These are phyloP conservation scores for Pilobolus umbonatus DNA, from an alignment of 192 early-diverging fungal genomes.

Conservation along the genomic window DNA sequence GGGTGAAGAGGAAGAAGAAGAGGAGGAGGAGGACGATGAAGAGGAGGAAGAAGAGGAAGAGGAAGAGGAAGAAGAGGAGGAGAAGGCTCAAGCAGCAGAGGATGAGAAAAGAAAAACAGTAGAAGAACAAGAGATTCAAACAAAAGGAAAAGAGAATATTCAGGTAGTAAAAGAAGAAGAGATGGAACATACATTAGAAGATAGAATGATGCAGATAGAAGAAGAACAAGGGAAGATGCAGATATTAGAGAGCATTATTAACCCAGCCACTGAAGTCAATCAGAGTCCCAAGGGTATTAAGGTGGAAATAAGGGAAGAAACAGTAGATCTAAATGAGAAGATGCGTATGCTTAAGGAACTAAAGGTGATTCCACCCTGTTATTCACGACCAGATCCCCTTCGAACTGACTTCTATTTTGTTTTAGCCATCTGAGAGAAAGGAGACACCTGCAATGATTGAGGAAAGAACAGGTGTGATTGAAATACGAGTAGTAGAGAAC, in stretches of 20 bases:
- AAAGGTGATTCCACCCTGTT: background rate
- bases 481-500: constrained; percentile 74
- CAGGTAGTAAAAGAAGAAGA: constrained; percentile 1
- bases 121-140: constrained; percentile 31
- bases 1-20: constrained; percentile 19
- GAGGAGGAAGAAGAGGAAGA: constrained; percentile 3
- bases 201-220: background rate
- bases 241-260: background rate
- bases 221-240: background rate
- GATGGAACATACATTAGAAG: background rate
- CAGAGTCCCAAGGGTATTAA: background rate
- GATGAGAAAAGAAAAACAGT: background rate
- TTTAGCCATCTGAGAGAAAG: constrained; percentile 35
- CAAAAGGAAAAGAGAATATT: constrained; percentile 14
- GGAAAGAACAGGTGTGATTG: constrained; percentile 60
- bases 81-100: background rate
- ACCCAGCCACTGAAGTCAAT: background rate
- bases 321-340: constrained; percentile 1
- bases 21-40: background rate
- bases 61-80: background rate
- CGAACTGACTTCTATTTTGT: background rate
- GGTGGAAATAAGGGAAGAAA: constrained; percentile 5
- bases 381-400: background rate
- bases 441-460: constrained; percentile 62
- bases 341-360: background rate